phyloP scores from a whole-genome alignment of 139 green algal species.

The Chlorella sp. region DNA sequence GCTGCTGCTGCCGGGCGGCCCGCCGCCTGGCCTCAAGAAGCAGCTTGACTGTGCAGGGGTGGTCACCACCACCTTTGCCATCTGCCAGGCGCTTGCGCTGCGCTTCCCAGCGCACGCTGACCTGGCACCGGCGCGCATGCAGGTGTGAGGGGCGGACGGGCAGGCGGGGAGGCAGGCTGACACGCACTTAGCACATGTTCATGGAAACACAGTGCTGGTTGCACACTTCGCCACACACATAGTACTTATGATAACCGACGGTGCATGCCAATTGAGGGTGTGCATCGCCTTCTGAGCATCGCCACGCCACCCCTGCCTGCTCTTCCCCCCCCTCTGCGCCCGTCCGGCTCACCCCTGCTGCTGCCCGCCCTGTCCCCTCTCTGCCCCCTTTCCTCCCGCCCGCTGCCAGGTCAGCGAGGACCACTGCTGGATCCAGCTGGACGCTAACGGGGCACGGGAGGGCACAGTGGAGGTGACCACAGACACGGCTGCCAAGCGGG shows the following conservation, averaged over 20 bases:
- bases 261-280: background rate
- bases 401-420: slow-evolving; percentile 50
- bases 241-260: too few species aligned
- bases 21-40: slow-evolving; percentile 12
- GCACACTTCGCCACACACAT: background rate
- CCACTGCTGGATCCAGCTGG: slow-evolving; percentile 52
- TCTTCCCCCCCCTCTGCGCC: too few species aligned
- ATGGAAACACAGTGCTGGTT: background rate
- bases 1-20: slow-evolving; percentile 21
- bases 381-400: too few species aligned
- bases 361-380: background rate
- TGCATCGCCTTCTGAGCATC: background rate
- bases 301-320: too few species aligned
- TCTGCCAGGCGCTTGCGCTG: slow-evolving; percentile 40
- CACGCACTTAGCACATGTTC: too few species aligned
- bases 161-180: background rate
- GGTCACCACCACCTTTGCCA: slow-evolving; percentile 45
- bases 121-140: slow-evolving; percentile 37
- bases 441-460: background rate
- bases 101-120: slow-evolving; percentile 35
- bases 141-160: slow-evolving; percentile 21
- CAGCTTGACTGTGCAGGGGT: slow-evolving; percentile 63
- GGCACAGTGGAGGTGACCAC: slow-evolving; percentile 50
- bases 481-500: slow-evolving; percentile 46
- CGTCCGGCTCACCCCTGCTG: background rate